phyloP scores from a whole-genome alignment of 108 stramenopile genomes.

The Tribonema minus region DNA sequence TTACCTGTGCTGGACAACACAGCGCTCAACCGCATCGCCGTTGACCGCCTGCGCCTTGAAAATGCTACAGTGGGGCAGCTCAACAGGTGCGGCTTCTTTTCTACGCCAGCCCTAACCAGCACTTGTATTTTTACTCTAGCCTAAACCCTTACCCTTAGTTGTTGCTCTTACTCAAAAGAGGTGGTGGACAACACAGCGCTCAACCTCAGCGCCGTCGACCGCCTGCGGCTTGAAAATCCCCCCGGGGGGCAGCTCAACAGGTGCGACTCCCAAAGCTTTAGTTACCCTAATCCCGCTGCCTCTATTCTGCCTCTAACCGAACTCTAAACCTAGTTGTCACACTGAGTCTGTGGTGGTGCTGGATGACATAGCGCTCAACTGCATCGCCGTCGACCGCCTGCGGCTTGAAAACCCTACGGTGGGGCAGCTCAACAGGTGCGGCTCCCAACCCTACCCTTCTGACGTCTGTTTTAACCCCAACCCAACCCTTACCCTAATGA shows the following conservation, averaged over 20 bases:
- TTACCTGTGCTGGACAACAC: constrained; percentile 55
- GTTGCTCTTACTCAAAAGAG: too few species aligned
- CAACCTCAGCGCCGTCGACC: constrained; percentile 83
- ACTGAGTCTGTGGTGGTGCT: too few species aligned
- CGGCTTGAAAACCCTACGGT: constrained; percentile 87
- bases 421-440: constrained; percentile 92
- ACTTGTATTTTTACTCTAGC: background rate
- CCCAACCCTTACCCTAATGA: too few species aligned
- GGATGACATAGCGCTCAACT: constrained; percentile 53
- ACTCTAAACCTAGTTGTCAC: too few species aligned
- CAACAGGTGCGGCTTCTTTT: too few species aligned
- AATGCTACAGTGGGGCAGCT: constrained; percentile 95
- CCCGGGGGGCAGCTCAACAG: constrained; percentile 94
- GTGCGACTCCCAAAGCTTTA: too few species aligned
- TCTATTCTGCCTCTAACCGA: background rate
- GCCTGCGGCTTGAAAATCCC: constrained; percentile 81
- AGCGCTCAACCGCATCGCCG: constrained; percentile 74
- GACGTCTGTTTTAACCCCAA: too few species aligned
- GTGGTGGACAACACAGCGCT: constrained; percentile 53
- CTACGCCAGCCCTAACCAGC: too few species aligned
- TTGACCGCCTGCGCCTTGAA: constrained; percentile 77
- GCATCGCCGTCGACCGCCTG: constrained; percentile 90
- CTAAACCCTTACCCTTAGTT: too few species aligned
- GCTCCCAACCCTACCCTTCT: too few species aligned
- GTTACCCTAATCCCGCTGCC: too few species aligned